Evolutionary conservation across 2,329 filamentous ascomycete genomes (phyloP), one percentile per base, ranked within the genome.

Genomic region (Dendryphion nanum): DNA sequence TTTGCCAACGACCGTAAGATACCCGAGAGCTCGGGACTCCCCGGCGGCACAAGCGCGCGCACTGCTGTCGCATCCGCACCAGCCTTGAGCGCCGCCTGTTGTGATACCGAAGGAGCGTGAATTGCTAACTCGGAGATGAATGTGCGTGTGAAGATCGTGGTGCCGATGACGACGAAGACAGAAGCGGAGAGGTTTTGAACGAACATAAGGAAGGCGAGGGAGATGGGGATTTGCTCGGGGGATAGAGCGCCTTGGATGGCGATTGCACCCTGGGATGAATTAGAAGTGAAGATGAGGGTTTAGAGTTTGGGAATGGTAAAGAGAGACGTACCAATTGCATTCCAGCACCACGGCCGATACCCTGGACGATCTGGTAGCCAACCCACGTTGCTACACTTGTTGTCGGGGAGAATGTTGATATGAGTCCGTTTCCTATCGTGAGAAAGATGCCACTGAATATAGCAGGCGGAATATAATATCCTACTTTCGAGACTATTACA

Each of bases 181-280:
- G 65, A 56, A 18, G 64, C 66, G 18, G 66, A 63, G n/a, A 70
- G 51, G 2, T 59, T 61, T 41, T 68, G 63, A 10, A 37, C 40
- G 48, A 69, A 61, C 47, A 67, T 63, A 35, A 67, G 56, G 23
- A 67, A 50, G 4, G 63, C 54, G 5, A 62, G 62, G 18, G 62
- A 64, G 20, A 62, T 60, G 5, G 67, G 56, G 13, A 67, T 50
- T 40, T 69, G 64, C 6, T 40, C 33, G 6, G 42, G 40, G 1
- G 44, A 33, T 15, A 35, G 37, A 17, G 18, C 13, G 13, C 30
- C 40, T 21, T 42, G 40, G 18, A 39, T 18, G 5, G 21, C 40
- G 12, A 30, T 17, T 5, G 6, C 24, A n/a, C 35, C 18, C 28
- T 36, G 28, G 12, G 8, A 17, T 31, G n/a, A n/a, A n/a, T n/a